Evolutionary conservation across 2,329 filamentous ascomycete species (phyloP), one percentile per base, ranked within the genome.

Genomic region (Arthrobotrys sinensis): DNA sequence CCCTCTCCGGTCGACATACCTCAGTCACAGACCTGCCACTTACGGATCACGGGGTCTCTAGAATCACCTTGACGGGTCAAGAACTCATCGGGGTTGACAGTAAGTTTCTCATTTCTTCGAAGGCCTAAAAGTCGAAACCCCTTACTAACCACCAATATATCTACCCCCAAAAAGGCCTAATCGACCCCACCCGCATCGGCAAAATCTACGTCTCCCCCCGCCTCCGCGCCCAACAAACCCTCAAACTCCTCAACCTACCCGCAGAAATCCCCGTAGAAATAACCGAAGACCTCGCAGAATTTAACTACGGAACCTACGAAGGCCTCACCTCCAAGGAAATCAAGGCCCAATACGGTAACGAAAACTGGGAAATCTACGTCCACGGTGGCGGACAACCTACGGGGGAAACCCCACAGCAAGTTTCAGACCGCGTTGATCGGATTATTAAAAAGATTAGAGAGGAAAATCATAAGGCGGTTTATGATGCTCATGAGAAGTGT

Each of bases 221-320:
- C 55, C 89, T 88, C 79, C 92, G 94, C 76, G 93, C 95, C 19
- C 94, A 96, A 84, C 89, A 90, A 63, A 98, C 94, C n/a, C 91
- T 97, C 83, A 93, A 97, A 84, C 89, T 97, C 57, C 90, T 97
- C 28, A 89, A 92, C 81, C 86, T 97, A 34, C 81, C 82, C 1
- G 82, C 82, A 8, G 82, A 85, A 12, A 91, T 91, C 6, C 85
- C 86, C 28, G 87, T 94, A 21, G 87, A 92, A 81, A 85, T 93
- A 79, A 92, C 91, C 0, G 88, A 93, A 64, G 90, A 90, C 77
- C 90, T 96, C 71, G 88, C 92, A 14, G 93, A 96, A 84, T 96
- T 93, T 93, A 91, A 96, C 85, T 96, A 97, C 83, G 93, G 92
- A 52, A 89, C 91, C 80, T 97, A 96, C 83, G 93, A 97, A 85